Conservation (phyloP, 2,329 filamentous ascomycete species). For the Lecanosticta acicola region DNA sequence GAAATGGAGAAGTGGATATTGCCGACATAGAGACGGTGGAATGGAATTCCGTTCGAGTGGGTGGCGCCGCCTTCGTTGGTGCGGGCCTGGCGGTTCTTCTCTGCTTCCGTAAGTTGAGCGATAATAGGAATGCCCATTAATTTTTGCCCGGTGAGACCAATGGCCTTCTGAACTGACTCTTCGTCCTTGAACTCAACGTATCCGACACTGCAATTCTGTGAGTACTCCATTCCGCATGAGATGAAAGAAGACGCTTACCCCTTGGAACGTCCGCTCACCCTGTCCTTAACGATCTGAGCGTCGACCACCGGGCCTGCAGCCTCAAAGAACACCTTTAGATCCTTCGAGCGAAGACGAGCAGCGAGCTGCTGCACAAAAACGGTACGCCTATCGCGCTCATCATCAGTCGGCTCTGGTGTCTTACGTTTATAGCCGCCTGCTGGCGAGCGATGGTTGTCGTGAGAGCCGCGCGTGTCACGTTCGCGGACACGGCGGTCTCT, state of each 20-base stretch:
- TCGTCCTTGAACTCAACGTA: constrained; percentile 99
- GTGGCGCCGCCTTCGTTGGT: constrained; percentile 64
- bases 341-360: constrained; percentile 82
- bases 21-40: constrained; percentile 96
- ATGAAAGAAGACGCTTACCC: constrained; percentile 58
- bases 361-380: constrained; percentile 98
- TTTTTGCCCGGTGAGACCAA: constrained; percentile 97
- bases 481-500: constrained; percentile 52
- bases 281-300: constrained; percentile 96
- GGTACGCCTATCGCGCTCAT: constrained; percentile 92
- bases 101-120: constrained; percentile 94
- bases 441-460: constrained; percentile 41
- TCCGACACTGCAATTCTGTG: constrained; percentile 65
- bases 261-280: constrained; percentile 94
- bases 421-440: constrained; percentile 40
- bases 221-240: constrained; percentile 28
- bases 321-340: constrained; percentile 92
- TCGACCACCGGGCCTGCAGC: constrained; percentile 92
- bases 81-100: constrained; percentile 96
- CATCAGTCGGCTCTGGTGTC: constrained; percentile 73
- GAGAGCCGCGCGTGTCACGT: constrained; percentile 43
- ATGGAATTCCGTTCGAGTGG: constrained; percentile 79
- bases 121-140: constrained; percentile 98
- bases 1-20: constrained; percentile 99
- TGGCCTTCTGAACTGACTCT: constrained; percentile 85